Conservation (phyloP, 2,329 filamentous ascomycete species). For the Clonostachys chloroleuca region DNA sequence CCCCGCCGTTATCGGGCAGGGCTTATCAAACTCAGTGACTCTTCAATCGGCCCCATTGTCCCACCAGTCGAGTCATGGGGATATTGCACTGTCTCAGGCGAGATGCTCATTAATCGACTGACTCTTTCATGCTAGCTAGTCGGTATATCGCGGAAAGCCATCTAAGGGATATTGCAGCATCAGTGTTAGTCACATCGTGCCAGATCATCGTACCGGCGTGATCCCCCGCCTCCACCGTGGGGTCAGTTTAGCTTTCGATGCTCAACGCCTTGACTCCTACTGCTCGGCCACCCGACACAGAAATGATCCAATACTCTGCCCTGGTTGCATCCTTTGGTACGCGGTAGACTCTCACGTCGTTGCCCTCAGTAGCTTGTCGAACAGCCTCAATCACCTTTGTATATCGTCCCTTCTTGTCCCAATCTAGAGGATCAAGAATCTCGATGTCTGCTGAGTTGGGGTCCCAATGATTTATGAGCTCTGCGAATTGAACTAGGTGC, state of each 20-base stretch:
- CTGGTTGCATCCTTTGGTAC: conserved; percentile 59
- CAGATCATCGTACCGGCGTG: too few species aligned
- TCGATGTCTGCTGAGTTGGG: conserved; percentile 53
- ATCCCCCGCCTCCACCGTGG: too few species aligned
- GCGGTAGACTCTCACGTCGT: conserved; percentile 71
- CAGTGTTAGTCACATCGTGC: too few species aligned
- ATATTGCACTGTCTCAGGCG: too few species aligned
- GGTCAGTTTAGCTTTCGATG: conserved; percentile 49
- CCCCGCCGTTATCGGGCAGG: too few species aligned
- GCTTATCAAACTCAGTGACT: too few species aligned
- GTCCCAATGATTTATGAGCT: conserved; percentile 56
- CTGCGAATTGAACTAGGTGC: conserved; percentile 61
- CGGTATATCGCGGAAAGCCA: too few species aligned
- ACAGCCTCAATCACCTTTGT: conserved; percentile 64
- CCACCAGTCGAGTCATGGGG: too few species aligned
- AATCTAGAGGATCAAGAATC: conserved; percentile 64
- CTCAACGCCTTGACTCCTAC: conserved; percentile 76
- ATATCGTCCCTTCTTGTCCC: conserved; percentile 72
- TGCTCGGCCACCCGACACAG: conserved; percentile 54
- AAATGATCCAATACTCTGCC: conserved; percentile 78
- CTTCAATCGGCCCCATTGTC: too few species aligned
- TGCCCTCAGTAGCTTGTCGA: conserved; percentile 55
- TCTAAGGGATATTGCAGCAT: too few species aligned
- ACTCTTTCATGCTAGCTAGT: too few species aligned
- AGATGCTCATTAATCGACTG: too few species aligned